Evolutionary conservation across 2,329 filamentous ascomycete genomes (phyloP), one percentile per base, ranked within the genome.

Genomic region (Hypoxylon sp.): DNA sequence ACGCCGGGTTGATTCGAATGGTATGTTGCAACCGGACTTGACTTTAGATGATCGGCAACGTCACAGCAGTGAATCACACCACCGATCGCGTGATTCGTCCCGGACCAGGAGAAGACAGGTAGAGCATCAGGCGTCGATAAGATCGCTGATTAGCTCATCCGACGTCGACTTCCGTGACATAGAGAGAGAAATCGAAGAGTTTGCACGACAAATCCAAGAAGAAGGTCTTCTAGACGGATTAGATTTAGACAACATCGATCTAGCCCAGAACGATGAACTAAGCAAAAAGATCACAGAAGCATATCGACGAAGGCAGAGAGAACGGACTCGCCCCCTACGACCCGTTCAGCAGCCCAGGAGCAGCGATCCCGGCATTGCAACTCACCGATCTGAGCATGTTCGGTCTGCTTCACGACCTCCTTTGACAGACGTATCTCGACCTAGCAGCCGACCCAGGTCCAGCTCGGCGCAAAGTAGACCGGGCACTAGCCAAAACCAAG

Each of bases 211-310:
- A 77, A 97, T 97, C 66, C 87, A 94, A 73, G 91, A 95, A 71
- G 94, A 97, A 76, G 94, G 95, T 0, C 82, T 98, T 19, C 81
- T 97, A 35, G 93, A 98, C 74, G 94, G 94, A 17, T 89, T 98
- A 51, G 94, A 98, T 77, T 82, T 98, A 61, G 92, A 96, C 74
- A 94, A 94, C 71, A 90, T 98, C 59, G 94, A 95, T 69, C 85
- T 94, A 14, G 88, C 84, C 53, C 92, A 94, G 75, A 94, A 98
- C 77, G 94, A 98, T 75, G 93, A 97, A 75, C 88, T 98, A 14
- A 97, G 93, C 71, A 92, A 95, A 75, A 90, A 92, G 66, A 97
- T 98, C 74, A 94, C 94, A 1, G 93, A 97, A 75, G 94, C 94
- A 1, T 97, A 97, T 76, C 85, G 93, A 64, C 87, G 93, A 68